Conservation (phyloP, 192 early-diverging fungal species). For the Coemansia sp. region DNA sequence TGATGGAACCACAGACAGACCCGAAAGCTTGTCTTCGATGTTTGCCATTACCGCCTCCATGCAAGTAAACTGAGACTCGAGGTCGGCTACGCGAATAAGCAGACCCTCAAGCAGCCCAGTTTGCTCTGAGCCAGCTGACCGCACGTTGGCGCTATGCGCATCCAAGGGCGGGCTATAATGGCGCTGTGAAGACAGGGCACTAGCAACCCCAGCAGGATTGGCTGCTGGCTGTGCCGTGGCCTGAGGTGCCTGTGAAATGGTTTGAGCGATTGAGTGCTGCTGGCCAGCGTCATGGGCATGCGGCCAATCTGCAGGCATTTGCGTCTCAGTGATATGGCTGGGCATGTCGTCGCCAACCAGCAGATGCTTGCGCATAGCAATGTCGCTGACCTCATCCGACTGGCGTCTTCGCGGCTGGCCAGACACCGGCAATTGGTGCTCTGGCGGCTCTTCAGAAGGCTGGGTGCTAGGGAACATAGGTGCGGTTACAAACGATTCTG, state of each 20-base stretch:
- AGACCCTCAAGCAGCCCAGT: conserved; percentile 5
- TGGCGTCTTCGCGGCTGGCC: conserved; percentile 1
- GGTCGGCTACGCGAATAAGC: conserved; percentile 25
- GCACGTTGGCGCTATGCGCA: background rate
- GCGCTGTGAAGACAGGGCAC: background rate
- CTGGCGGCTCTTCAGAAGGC: conserved; percentile 7
- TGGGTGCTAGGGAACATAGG: conserved; percentile 11
- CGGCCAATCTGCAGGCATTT: conserved; percentile 25
- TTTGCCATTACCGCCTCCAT: conserved; percentile 36
- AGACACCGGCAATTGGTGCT: background rate
- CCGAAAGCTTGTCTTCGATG: conserved; percentile 32
- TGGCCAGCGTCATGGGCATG: conserved; percentile 12
- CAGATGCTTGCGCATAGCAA: conserved; percentile 45
- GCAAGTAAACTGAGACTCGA: conserved; percentile 37
- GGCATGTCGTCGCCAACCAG: conserved; percentile 9
- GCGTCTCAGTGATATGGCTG: conserved; percentile 1
- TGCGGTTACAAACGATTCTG: conserved; percentile 27
- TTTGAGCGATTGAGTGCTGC: conserved; percentile 8
- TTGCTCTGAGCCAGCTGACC: background rate
- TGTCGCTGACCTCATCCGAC: conserved; percentile 44
- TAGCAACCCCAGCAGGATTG: background rate
- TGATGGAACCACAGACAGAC: conserved; percentile 7
- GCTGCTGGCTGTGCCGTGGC: background rate
- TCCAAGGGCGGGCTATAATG: background rate
- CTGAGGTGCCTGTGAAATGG: conserved; percentile 8